A percentile compares a stretch with the other conserved stretches of the same genome.
phyloP scores from a whole-genome alignment of 306 rosid genomes.

The Abrus precatorius region DNA sequence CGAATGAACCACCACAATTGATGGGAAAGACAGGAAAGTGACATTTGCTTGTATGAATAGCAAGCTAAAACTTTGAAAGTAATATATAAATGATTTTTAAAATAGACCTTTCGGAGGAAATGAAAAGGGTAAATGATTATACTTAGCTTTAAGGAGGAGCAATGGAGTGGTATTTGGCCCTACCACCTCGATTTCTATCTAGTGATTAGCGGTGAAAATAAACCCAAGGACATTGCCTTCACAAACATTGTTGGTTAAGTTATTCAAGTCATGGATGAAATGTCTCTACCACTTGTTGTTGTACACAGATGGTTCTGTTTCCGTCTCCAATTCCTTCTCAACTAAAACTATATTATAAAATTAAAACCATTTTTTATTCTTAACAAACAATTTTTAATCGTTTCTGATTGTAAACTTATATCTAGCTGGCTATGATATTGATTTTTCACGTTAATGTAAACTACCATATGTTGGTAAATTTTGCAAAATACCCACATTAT shows the following conservation, averaged over 20 bases:
- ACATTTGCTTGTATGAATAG: constrained; percentile 89
- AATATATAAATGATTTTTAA: constrained; percentile 55
- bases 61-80: constrained; percentile 57
- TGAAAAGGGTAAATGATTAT: constrained; percentile 60
- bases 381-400: no score
- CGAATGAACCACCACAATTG: constrained; percentile 74
- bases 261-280: constrained; percentile 70
- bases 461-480: no score
- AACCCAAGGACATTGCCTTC: background rate
- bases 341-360: background rate
- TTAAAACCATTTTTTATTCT: no score
- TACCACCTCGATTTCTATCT: constrained; percentile 49
- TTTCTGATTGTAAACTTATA: no score
- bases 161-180: constrained; percentile 68
- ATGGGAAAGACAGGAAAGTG: constrained; percentile 63
- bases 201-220: constrained; percentile 27
- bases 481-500: no score
- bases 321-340: background rate
- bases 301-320: constrained; percentile 38
- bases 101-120: constrained; percentile 49
- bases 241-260: constrained; percentile 66
- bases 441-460: no score
- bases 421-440: no score
- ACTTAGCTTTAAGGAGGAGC: constrained; percentile 88
- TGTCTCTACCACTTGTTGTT: constrained; percentile 58